Percentiles rank a stretch among this genome's conserved stretches.
Conservation (phyloP, 208 protist species). For the Trypanosoma platydactyli region DNA sequence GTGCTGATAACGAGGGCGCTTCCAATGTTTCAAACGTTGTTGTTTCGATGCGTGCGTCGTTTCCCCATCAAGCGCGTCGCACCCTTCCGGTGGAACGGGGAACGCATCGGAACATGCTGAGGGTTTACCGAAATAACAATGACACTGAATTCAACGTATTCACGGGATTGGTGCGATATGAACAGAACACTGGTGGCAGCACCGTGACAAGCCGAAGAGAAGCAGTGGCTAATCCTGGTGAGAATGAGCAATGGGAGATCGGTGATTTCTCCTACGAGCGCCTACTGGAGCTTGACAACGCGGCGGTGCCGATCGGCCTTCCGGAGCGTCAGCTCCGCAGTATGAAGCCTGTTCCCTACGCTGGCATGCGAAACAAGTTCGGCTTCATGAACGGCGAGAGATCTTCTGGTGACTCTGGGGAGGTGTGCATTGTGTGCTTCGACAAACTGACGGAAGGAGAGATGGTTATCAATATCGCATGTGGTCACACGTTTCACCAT, state of each 20-base stretch:
- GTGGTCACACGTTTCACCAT: slow-evolving; percentile 41
- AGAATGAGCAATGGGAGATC: slow-evolving; percentile 32
- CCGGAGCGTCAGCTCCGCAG: slow-evolving; percentile 29
- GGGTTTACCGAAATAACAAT: background rate
- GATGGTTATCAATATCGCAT: slow-evolving; percentile 26
- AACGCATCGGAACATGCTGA: background rate
- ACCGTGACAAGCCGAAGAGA: too few species aligned
- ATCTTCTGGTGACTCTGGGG: background rate
- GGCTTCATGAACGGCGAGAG: background rate
- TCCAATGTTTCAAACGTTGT: too few species aligned
- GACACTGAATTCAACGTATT: slow-evolving; percentile 17
- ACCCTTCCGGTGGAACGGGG: background rate
- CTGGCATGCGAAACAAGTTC: background rate
- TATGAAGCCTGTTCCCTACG: slow-evolving; percentile 17
- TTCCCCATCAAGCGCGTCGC: too few species aligned
- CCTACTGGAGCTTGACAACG: slow-evolving; percentile 31
- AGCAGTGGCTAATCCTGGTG: background rate
- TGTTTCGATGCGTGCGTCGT: too few species aligned
- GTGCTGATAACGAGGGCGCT: too few species aligned
- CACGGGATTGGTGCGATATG: background rate
- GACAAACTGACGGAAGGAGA: slow-evolving; percentile 23
- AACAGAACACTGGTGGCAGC: too few species aligned
- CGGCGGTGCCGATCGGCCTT: slow-evolving; percentile 24
- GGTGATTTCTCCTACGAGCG: slow-evolving; percentile 44
- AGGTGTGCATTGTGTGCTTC: slow-evolving; percentile 44